Evolutionary conservation across 2,329 filamentous ascomycete genomes (phyloP), one percentile per base, ranked within the genome.

Genomic region (Xylaria sp.): DNA sequence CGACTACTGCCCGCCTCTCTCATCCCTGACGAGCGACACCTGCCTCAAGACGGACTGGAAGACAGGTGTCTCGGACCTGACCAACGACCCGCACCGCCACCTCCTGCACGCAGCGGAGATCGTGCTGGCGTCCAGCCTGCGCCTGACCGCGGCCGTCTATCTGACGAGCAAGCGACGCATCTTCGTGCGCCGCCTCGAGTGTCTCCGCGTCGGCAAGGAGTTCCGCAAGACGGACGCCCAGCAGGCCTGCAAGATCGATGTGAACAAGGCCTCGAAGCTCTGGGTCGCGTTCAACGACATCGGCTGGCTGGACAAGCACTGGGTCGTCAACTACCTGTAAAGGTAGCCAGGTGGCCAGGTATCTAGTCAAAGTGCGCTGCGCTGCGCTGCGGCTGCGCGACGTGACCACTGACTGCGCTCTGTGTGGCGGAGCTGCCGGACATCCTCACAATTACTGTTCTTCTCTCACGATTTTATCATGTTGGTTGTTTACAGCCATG

Each of bases 191-290:
- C 89, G 93, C 50, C 87, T 95, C 41, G 88, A 91, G 60, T 88
- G 87, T 69, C 88, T 90, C 1, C 82, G 84, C 65, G 89, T 89
- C 44, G 87, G 88, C 78, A 96, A 97, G 81, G 92, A 94, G 76
- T 98, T 97, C 80, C 91, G 93, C 79, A 97, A 97, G 87, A 98
- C 95, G 1, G 93, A 97, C 78, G 94, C 94, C 5, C 95, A 98
- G 80, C 93, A 97, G 80, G 94, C 93, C n/a, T 97, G 94, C 87
- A 97, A 97, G 84, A 97, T 98, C 72, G 95, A 98, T 76, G 95
- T 98, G 79, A 98, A 98, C 85, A 98, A 98, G 84, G 94, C 94
- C 2, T 97, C 93, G 73, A 95, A 95, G 80, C 85, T 98, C 56
- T 97, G 94, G 92, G 90, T 90, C 46, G 94, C 94, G 6, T 98